Evolutionary conservation across 192 early-diverging fungal species (phyloP).

Genomic region (Umbelopsis sp.): DNA sequence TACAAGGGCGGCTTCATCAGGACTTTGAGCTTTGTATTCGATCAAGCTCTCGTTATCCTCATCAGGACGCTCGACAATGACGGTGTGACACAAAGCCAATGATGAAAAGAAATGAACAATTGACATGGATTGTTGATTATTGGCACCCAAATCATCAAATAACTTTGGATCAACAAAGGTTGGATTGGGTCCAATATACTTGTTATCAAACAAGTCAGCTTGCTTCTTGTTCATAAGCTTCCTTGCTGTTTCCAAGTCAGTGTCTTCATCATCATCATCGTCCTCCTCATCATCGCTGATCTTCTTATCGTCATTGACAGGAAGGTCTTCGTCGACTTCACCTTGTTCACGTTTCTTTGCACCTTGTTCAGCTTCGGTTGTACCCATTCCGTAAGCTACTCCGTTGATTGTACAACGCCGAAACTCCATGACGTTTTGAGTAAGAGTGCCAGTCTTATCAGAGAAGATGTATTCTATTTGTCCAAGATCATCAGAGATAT

Average conservation of each 20-base stretch:
- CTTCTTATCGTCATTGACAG: slow-evolving; percentile 29
- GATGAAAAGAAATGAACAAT: slow-evolving; percentile 83
- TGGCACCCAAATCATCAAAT: slow-evolving; percentile 60
- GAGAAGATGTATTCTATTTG: slow-evolving; percentile 97
- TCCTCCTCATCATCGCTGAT: slow-evolving; percentile 31
- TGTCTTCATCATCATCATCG: slow-evolving; percentile 36
- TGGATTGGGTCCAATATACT: slow-evolving; percentile 62
- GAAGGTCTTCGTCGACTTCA: neutral
- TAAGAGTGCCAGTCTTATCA: slow-evolving; percentile 97
- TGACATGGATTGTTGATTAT: slow-evolving; percentile 56
- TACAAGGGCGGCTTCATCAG: slow-evolving; percentile 94
- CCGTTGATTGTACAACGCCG: slow-evolving; percentile 90
- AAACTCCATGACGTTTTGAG: slow-evolving; percentile 97
- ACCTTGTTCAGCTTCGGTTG: slow-evolving; percentile 55
- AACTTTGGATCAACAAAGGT: slow-evolving; percentile 74
- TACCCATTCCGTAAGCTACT: slow-evolving; percentile 73
- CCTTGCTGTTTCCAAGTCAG: slow-evolving; percentile 43
- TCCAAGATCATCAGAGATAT: slow-evolving; percentile 89
- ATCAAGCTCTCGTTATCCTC: slow-evolving; percentile 52
- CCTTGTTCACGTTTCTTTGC: slow-evolving; percentile 35
- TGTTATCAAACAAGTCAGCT: slow-evolving; percentile 58
- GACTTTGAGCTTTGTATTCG: slow-evolving; percentile 91
- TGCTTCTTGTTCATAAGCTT: slow-evolving; percentile 64
- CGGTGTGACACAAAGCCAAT: slow-evolving; percentile 89
- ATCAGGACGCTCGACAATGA: slow-evolving; percentile 66